Evolutionary conservation across 1,139 yeast species (phyloP), one percentile per base, ranked within the genome.

Genomic region (Candida sanyaensis): DNA sequence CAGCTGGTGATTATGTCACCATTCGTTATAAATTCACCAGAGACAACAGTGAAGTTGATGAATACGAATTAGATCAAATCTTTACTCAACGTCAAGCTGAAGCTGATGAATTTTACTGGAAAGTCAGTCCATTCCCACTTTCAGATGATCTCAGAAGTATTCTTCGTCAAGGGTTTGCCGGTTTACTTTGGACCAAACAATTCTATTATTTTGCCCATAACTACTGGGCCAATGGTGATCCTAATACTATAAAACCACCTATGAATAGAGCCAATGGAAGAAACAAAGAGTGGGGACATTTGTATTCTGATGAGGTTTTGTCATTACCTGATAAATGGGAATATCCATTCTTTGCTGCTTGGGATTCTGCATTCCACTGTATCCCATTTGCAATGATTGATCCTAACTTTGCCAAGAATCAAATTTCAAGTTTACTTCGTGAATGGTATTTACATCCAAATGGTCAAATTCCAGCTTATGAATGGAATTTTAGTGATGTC

Each of bases 371-470:
- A 0, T 92, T 92, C 81, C 98, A 92, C 67, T 89, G 97, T 63
- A 82, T 92, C 58, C 97, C 98, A 2, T 73, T 92, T 55, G 95
- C 97, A 5, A 89, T 92, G 93, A 81, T 92, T 61, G 98, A 92
- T 66, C 97, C 97, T 1, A 92, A 84, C 54, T 92, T 90, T 73
- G 96, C 97, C 41, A 92, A 92, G 66, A 85, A 83, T 60, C 97
- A 92, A 69, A 78, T 92, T 56, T 96, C 88, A 65, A 73, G 91
- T 51, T 74, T 92, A 64, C 87, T 96, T 36, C 80, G 97, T 61
- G 98, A 92, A 67, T 92, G 98, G 98, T 92, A 91, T 67, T 90
- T 91, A 96, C 97, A 93, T 67, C 97, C 98, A 41, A 92, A 92
- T 65, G 98, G 98, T n/a, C 97, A 92, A 68, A 84, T 91, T 55